Evolutionary conservation across 345 rosid genomes (phyloP).

Genomic region (Camelina neglecta): DNA sequence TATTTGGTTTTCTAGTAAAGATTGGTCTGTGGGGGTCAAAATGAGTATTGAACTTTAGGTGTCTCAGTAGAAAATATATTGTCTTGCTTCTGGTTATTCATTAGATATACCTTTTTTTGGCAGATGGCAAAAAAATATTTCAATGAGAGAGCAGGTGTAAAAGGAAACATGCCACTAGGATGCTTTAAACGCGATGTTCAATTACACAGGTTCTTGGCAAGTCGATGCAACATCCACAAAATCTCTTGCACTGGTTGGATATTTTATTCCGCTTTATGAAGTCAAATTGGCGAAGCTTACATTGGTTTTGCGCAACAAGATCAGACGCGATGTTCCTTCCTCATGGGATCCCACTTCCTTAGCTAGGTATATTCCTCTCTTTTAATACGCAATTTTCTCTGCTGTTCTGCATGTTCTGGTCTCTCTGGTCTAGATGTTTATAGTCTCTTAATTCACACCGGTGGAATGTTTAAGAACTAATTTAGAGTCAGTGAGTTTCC

Average conservation of each 20-base stretch:
- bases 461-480: neutral
- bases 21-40: too few relatives aligned
- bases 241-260: constrained; percentile 91
- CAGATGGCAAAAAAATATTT: constrained; percentile 79
- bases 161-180: constrained; percentile 85
- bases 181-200: constrained; percentile 95
- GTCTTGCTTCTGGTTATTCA: neutral
- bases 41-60: too few relatives aligned
- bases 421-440: neutral
- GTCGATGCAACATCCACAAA: constrained; percentile 93
- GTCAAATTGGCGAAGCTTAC: constrained; percentile 62
- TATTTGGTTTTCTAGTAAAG: too few relatives aligned
- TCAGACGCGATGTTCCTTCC: constrained; percentile 81
- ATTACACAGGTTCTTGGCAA: constrained; percentile 94
- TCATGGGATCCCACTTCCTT: constrained; percentile 98
- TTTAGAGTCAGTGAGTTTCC: neutral
- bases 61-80: too few relatives aligned
- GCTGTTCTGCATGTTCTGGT: neutral
- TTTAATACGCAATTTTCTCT: neutral
- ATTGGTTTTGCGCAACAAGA: constrained; percentile 62
- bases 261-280: constrained; percentile 65
- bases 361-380: constrained; percentile 59
- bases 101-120: neutral
- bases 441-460: neutral
- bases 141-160: constrained; percentile 71